Evolutionary conservation across 768 basidiomycete species (phyloP).

Genomic region (Pulveroboletus ravenelii): DNA sequence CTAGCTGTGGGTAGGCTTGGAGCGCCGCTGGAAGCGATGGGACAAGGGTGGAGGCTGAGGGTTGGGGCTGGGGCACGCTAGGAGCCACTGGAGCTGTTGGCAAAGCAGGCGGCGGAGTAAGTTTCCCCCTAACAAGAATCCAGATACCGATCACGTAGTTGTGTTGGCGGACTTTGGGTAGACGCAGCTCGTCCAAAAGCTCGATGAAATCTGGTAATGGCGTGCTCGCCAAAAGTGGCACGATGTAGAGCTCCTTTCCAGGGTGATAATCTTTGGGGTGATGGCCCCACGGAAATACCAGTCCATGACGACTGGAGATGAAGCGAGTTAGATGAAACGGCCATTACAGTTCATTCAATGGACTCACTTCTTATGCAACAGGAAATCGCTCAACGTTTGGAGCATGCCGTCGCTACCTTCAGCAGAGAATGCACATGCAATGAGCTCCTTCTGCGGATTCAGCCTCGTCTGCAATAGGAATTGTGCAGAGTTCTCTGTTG

Average conservation of each 20-base stretch:
- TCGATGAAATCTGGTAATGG: slow-evolving; percentile 83
- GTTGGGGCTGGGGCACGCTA: slow-evolving; percentile 12
- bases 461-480: slow-evolving; percentile 77
- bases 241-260: slow-evolving; percentile 83
- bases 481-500: slow-evolving; percentile 66
- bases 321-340: slow-evolving; percentile 8
- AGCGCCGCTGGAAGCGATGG: slow-evolving; percentile 22
- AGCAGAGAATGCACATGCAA: slow-evolving; percentile 71
- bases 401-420: slow-evolving; percentile 45
- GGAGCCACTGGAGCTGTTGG: slow-evolving; percentile 9
- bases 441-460: slow-evolving; percentile 72
- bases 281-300: slow-evolving; percentile 82
- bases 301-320: slow-evolving; percentile 67
- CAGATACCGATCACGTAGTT: slow-evolving; percentile 79
- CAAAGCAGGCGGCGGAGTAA: slow-evolving; percentile 42
- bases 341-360: slow-evolving; percentile 6
- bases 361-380: slow-evolving; percentile 68
- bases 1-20: slow-evolving; percentile 33
- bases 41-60: slow-evolving; percentile 10
- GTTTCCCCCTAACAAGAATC: slow-evolving; percentile 79
- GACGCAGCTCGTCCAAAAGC: slow-evolving; percentile 66
- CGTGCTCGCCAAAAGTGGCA: slow-evolving; percentile 64
- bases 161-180: slow-evolving; percentile 58
- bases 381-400: slow-evolving; percentile 57
- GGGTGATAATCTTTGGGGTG: slow-evolving; percentile 68